A percentile compares a stretch with the other conserved stretches of the same genome.
Evolutionary conservation across 768 basidiomycete genomes (phyloP).

Genomic region (Thelephora ganbajun): DNA sequence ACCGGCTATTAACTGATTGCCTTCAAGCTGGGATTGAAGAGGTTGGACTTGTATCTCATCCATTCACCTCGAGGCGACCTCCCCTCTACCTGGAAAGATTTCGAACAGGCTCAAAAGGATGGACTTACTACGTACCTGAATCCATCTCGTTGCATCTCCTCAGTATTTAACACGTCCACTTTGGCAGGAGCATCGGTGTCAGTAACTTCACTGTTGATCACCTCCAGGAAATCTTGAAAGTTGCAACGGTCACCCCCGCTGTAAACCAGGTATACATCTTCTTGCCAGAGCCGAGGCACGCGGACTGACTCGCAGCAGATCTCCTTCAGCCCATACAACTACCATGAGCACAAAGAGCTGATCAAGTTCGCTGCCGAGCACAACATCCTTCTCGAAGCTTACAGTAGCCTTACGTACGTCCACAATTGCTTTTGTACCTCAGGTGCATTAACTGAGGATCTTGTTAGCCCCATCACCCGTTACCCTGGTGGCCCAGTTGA

Average conservation of each 20-base stretch:
- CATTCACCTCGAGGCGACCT: constrained; percentile 29
- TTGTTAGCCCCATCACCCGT: constrained; percentile 39
- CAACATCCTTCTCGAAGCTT: constrained; percentile 50
- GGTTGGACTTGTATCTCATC: constrained; percentile 61
- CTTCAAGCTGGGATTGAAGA: constrained; percentile 41
- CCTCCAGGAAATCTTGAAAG: constrained; percentile 35
- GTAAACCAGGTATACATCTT: constrained; percentile 48
- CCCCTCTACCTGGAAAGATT: constrained; percentile 34
- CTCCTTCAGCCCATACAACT: constrained; percentile 59
- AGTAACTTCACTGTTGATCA: constrained; percentile 47
- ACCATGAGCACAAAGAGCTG: constrained; percentile 40
- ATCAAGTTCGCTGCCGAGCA: constrained; percentile 39
- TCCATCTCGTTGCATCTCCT: neutral
- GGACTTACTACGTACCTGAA: constrained; percentile 22
- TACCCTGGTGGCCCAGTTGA: constrained; percentile 57
- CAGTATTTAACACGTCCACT: neutral
- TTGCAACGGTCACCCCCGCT: constrained; percentile 42
- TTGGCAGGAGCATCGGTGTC: constrained; percentile 52
- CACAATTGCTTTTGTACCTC: neutral
- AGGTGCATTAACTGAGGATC: neutral
- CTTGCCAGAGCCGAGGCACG: neutral
- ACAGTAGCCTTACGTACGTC: constrained; percentile 45
- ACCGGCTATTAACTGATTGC: constrained; percentile 1
- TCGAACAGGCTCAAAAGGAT: constrained; percentile 37
- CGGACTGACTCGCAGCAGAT: constrained; percentile 26